phyloP scores from a whole-genome alignment of 768 basidiomycete species.

The Kwoniella sp. region DNA sequence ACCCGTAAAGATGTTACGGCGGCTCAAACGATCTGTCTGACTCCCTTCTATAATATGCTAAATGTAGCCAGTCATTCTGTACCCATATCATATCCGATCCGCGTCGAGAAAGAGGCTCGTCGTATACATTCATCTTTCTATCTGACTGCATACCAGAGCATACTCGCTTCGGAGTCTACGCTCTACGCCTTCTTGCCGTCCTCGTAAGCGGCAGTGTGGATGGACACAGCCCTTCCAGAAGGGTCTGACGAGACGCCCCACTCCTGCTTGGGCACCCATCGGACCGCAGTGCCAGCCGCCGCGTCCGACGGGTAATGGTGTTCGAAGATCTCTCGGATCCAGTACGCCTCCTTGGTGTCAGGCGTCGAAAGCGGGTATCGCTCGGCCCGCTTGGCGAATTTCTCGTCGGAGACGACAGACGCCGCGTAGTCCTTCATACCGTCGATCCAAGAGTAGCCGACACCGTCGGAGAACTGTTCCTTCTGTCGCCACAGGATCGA shows the following conservation, averaged over 20 bases:
- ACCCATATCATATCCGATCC: too few species aligned
- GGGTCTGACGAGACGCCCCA: constrained; percentile 97
- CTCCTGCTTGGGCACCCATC: constrained; percentile 92
- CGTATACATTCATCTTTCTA: too few species aligned
- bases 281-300: constrained; percentile 86
- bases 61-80: too few species aligned
- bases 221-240: constrained; percentile 90
- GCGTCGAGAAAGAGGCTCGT: too few species aligned
- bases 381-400: constrained; percentile 69
- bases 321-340: constrained; percentile 89
- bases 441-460: constrained; percentile 98
- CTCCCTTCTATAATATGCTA: too few species aligned
- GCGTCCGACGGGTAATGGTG: constrained; percentile 79
- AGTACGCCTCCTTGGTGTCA: constrained; percentile 96
- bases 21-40: too few species aligned
- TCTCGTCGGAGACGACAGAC: constrained; percentile 74
- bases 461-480: constrained; percentile 98
- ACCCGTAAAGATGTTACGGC: too few species aligned
- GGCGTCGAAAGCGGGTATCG: constrained; percentile 80
- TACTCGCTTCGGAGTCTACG: background rate
- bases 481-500: constrained; percentile 98
- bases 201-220: constrained; percentile 89
- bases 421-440: constrained; percentile 90
- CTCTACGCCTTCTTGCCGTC: constrained; percentile 23
- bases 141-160: background rate